phyloP scores from a whole-genome alignment of 768 basidiomycete species.

The Russula olivacea region DNA sequence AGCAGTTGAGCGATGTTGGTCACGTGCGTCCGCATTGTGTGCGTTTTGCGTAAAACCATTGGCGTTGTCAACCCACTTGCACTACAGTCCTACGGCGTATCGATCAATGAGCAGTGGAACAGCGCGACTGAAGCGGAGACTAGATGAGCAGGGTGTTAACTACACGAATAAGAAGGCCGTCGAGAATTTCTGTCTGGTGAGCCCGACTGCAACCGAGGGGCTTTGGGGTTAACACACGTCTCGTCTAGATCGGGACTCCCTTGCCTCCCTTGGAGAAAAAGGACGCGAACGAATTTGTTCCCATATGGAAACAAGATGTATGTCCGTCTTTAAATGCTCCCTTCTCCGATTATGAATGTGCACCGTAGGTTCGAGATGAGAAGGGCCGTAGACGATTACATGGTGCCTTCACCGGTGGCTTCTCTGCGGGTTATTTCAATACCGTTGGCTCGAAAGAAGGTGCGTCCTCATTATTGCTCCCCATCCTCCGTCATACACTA shows the following conservation, averaged over 20 bases:
- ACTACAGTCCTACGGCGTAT: background rate
- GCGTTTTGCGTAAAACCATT: background rate
- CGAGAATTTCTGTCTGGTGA: conserved; percentile 81
- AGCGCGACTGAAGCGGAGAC: conserved; percentile 71
- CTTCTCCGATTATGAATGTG: conserved; percentile 18
- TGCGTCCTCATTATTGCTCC: conserved; percentile 25
- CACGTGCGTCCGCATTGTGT: background rate
- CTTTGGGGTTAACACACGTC: background rate
- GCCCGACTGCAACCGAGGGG: conserved; percentile 24
- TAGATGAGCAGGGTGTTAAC: conserved; percentile 74
- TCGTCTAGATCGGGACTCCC: conserved; percentile 80
- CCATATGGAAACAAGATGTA: conserved; percentile 97
- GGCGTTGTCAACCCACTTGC: background rate
- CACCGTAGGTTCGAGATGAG: conserved; percentile 77
- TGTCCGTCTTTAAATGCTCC: conserved; percentile 23
- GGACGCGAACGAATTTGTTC: conserved; percentile 91
- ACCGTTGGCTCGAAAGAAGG: conserved; percentile 95
- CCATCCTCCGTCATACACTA: background rate
- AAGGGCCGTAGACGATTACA: conserved; percentile 89
- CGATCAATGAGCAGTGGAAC: conserved; percentile 36
- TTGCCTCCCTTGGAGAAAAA: conserved; percentile 91
- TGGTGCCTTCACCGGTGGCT: conserved; percentile 97
- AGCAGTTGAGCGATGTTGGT: background rate
- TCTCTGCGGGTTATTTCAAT: conserved; percentile 97
- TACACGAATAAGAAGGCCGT: conserved; percentile 62